phyloP scores from a whole-genome alignment of 2,329 filamentous ascomycete genomes.

The Fusarium sp. region DNA sequence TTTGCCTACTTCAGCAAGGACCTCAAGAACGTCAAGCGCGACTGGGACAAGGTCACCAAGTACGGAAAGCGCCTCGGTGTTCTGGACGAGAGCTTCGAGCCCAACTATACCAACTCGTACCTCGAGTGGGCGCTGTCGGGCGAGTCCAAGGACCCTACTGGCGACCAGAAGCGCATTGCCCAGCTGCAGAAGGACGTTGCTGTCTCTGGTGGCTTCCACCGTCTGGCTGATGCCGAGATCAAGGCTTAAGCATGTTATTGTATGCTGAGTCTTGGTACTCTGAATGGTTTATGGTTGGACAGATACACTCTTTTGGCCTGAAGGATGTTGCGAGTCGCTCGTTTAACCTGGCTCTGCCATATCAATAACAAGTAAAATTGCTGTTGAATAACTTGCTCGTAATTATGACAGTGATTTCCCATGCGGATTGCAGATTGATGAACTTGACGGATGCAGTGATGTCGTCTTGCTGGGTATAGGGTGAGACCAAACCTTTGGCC shows the following conservation, averaged over 20 bases:
- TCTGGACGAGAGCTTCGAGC: slow-evolving; percentile 72
- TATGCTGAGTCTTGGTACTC: neutral
- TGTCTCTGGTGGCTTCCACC: slow-evolving; percentile 74
- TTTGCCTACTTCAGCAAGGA: slow-evolving; percentile 84
- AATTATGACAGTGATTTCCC: neutral
- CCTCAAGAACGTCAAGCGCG: slow-evolving; percentile 80
- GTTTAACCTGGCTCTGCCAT: slow-evolving; percentile 10
- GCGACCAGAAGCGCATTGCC: slow-evolving; percentile 83
- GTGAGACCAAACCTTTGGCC: neutral
- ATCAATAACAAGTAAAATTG: slow-evolving; percentile 27
- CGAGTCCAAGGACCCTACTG: slow-evolving; percentile 77
- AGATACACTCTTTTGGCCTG: slow-evolving; percentile 33
- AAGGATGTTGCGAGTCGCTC: slow-evolving; percentile 28
- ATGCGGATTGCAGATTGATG: too few species aligned
- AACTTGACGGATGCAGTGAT: neutral
- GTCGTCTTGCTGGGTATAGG: neutral
- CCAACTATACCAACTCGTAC: slow-evolving; percentile 84
- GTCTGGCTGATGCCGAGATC: slow-evolving; percentile 54
- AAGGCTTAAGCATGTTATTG: slow-evolving; percentile 27
- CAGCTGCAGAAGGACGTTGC: slow-evolving; percentile 78
- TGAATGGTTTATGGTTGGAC: slow-evolving; percentile 3
- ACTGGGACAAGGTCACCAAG: slow-evolving; percentile 84
- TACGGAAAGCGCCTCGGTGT: slow-evolving; percentile 84
- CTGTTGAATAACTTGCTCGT: neutral
- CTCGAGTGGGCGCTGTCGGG: slow-evolving; percentile 76